Percentiles rank a stretch among this genome's conserved stretches.
Conservation (phyloP, 2,329 filamentous ascomycete genomes). For the Colletotrichum orchidophilum region DNA sequence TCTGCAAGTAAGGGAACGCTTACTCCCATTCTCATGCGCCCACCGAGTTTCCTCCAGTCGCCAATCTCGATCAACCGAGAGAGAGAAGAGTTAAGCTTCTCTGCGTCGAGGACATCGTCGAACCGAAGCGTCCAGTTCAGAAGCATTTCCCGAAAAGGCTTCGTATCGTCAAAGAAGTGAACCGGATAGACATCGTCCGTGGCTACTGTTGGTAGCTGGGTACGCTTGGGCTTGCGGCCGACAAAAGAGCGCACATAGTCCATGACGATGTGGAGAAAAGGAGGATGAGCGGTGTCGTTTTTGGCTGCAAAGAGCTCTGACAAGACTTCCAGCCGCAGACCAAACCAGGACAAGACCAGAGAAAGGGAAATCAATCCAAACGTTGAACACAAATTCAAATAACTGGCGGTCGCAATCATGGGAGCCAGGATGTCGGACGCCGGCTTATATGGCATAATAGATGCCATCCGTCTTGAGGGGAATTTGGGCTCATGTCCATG, state of each 20-base stretch:
- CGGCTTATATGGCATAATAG: conserved; percentile 29
- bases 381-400: conserved; percentile 21
- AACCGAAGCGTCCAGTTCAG: conserved; percentile 51
- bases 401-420: background rate
- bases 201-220: conserved; percentile 19
- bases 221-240: conserved; percentile 3
- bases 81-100: conserved; percentile 48
- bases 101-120: conserved; percentile 55
- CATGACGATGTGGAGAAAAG: background rate
- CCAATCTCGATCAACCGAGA: conserved; percentile 49
- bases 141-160: conserved; percentile 38
- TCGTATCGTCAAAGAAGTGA: conserved; percentile 44
- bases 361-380: conserved; percentile 16
- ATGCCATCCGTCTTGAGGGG: background rate
- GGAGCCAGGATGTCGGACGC: conserved; percentile 13
- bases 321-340: conserved; percentile 14
- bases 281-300: background rate
- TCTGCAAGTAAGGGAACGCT: background rate
- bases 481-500: conserved; percentile 10
- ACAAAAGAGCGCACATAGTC: conserved; percentile 16
- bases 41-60: conserved; percentile 58
- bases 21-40: conserved; percentile 52
- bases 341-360: background rate
- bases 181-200: conserved; percentile 43
- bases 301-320: conserved; percentile 17